Evolutionary conservation across 495 filamentous ascomycete genomes (phyloP), one percentile per base, ranked within the genome.

Genomic region (Aspergillus baeticus): DNA sequence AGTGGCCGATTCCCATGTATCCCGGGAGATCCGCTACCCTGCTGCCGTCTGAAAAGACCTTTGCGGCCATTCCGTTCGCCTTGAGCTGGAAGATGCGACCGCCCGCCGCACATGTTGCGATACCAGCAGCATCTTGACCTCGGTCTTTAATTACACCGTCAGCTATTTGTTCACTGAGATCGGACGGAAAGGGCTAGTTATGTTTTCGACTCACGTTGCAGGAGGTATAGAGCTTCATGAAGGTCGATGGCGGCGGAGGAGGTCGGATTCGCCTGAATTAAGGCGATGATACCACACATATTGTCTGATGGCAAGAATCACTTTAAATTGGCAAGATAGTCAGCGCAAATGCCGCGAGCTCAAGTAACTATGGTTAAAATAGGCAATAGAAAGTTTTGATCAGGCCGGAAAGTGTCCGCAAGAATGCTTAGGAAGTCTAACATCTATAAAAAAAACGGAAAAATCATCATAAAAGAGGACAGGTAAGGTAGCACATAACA

Each of bases 71-170:
- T 33, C 92, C 93, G 69, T 93, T 93, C 50, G 91, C 89, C 75
- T 96, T 97, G 70, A 89, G 85, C 63, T 96, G 92, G 71, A 86
- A 92, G 54, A 96, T 88, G 11, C 89, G 82, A 57, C 93, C 91
- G 13, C 90, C 88, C 0, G 80, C 69, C 5, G 83, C 86, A 64
- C 90, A 96, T 20, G 87, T 92, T 29, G 77, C 73, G 41, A 96
- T 92, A 47, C 93, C 93, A 46, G 88, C 92, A 21, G 92, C 93
- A 87, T 96, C 92, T 68, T 96, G 91, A 51, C 92, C 90, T 63
- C 92, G 71, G 64, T 81, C 74, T 77, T 35, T 15, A 5, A 38
- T 23, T 54, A 38, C 1, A 45, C 11, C n/a, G 8, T 1, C 8
- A 57, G 55, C 22, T 56, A 48, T 39, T 36, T 15, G 23, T 14